A percentile compares a stretch with the other conserved stretches of the same genome.
These are phyloP conservation scores for Helotiales sp. DNA, from an alignment of 2,329 filamentous ascomycete genomes.

Conservation along the genomic window DNA sequence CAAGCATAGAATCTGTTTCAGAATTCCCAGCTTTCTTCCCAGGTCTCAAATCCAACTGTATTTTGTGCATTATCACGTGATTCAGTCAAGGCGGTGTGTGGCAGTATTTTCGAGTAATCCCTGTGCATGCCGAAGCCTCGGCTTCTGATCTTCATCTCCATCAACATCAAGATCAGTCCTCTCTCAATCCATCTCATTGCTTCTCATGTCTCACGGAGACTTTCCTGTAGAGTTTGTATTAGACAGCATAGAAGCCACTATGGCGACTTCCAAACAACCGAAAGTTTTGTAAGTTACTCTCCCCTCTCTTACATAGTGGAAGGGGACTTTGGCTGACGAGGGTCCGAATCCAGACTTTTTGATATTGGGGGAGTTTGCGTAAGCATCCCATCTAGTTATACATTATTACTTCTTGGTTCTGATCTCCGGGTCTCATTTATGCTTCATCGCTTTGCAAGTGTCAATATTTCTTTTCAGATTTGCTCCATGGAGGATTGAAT, in stretches of 20 bases:
- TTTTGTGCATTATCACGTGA: background rate
- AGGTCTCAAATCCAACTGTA: background rate
- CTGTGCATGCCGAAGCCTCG: constrained; percentile 22
- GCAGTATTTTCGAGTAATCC: too few relatives aligned
- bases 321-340: constrained; percentile 16
- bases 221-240: constrained; percentile 40
- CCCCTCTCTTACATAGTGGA: background rate
- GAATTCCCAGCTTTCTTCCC: too few relatives aligned
- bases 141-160: constrained; percentile 15
- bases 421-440: too few relatives aligned
- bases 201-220: constrained; percentile 40
- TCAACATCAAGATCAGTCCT: constrained; percentile 2
- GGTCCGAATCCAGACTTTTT: constrained; percentile 65
- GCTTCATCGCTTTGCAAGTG: too few relatives aligned
- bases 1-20: too few relatives aligned
- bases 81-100: background rate
- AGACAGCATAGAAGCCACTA: constrained; percentile 42
- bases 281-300: constrained; percentile 48
- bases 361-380: constrained; percentile 98
- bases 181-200: constrained; percentile 4
- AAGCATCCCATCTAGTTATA: too few relatives aligned
- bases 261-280: constrained; percentile 56
- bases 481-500: too few relatives aligned
- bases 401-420: too few relatives aligned
- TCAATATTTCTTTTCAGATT: too few relatives aligned